phyloP scores from a whole-genome alignment of 768 basidiomycete genomes.

The Pisolithus tinctorius region DNA sequence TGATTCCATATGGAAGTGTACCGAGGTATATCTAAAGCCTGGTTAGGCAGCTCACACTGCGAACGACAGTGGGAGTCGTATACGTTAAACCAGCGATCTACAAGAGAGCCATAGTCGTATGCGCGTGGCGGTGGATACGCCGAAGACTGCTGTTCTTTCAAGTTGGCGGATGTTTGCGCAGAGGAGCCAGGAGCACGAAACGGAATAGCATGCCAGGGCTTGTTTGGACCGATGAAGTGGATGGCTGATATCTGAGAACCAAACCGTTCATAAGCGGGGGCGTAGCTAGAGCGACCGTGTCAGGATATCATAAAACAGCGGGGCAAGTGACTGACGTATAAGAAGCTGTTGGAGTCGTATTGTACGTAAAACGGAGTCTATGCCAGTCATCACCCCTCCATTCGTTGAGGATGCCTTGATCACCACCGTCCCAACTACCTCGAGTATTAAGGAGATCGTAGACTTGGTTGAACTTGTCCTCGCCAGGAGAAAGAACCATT shows the following conservation, averaged over 20 bases:
- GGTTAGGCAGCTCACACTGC: slow-evolving; percentile 33
- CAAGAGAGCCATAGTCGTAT: slow-evolving; percentile 74
- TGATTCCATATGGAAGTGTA: slow-evolving; percentile 78
- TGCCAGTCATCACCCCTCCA: slow-evolving; percentile 88
- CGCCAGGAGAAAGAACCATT: slow-evolving; percentile 76
- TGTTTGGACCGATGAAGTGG: slow-evolving; percentile 94
- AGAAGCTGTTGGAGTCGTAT: slow-evolving; percentile 94
- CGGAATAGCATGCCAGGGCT: slow-evolving; percentile 82
- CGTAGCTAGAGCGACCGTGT: slow-evolving; percentile 55
- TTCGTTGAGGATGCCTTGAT: slow-evolving; percentile 95
- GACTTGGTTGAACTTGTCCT: slow-evolving; percentile 77
- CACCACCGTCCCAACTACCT: slow-evolving; percentile 97
- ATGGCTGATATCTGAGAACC: slow-evolving; percentile 80
- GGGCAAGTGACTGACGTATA: slow-evolving; percentile 69
- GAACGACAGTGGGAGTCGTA: slow-evolving; percentile 87
- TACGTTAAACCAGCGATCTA: slow-evolving; percentile 86
- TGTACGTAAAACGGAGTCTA: slow-evolving; percentile 93
- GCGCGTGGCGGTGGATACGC: slow-evolving; percentile 33
- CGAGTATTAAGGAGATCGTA: slow-evolving; percentile 62
- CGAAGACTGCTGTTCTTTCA: slow-evolving; percentile 20
- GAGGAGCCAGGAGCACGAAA: slow-evolving; percentile 57
- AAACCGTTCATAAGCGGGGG: slow-evolving; percentile 92
- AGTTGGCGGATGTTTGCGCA: slow-evolving; percentile 20
- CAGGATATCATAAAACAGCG: slow-evolving; percentile 20
- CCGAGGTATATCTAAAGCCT: slow-evolving; percentile 55